A percentile compares a stretch with the other conserved stretches of the same genome.
phyloP scores from a whole-genome alignment of 1,139 yeast genomes.

The Saccharomyces pastorianus region DNA sequence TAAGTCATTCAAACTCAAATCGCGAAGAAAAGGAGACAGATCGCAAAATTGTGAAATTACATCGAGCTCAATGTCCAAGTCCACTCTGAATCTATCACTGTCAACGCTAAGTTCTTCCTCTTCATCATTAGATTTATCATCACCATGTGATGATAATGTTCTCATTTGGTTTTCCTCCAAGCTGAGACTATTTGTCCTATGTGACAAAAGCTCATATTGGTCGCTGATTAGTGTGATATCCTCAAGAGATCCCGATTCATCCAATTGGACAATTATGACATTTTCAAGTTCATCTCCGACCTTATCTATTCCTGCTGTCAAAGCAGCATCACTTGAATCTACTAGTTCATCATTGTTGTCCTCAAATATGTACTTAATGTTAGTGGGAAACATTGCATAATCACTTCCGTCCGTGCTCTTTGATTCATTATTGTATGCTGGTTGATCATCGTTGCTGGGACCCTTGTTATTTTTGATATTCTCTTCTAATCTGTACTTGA shows the following conservation, averaged over 20 bases:
- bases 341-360: constrained; percentile 24
- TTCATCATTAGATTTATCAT: neutral
- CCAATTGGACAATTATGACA: constrained; percentile 30
- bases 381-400: constrained; percentile 24
- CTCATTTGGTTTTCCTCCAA: neutral
- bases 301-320: neutral
- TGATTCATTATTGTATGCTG: neutral
- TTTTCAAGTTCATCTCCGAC: constrained; percentile 25
- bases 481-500: constrained; percentile 3
- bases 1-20: constrained; percentile 27
- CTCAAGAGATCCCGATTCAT: constrained; percentile 20
- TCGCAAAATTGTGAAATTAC: constrained; percentile 27
- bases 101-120: neutral
- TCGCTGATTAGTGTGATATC: constrained; percentile 29
- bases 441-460: constrained; percentile 1
- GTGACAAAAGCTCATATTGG: constrained; percentile 25
- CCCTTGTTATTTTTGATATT: constrained; percentile 1
- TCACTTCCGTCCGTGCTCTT: constrained; percentile 8
- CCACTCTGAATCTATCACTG: neutral
- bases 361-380: constrained; percentile 27
- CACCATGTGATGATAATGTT: neutral
- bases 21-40: constrained; percentile 8
- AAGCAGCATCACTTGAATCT: neutral
- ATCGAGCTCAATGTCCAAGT: constrained; percentile 25
- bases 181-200: constrained; percentile 4